phyloP scores from a whole-genome alignment of 164 flowering plant genomes.

The Echeveria elegans region DNA sequence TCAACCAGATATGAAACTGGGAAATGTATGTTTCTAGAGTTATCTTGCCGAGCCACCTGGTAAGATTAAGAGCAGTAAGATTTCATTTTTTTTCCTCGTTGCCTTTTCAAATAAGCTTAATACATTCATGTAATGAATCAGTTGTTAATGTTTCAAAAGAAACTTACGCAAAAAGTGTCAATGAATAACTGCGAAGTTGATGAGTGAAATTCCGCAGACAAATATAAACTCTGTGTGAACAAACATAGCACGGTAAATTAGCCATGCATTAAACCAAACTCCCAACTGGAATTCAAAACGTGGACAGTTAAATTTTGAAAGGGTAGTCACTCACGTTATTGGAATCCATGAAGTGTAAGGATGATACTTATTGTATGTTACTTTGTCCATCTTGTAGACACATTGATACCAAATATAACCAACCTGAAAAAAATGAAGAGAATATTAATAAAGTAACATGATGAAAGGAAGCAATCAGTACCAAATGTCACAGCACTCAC shows the following conservation, averaged over 20 bases:
- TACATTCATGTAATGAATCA: not conserved
- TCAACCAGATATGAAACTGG: slow-evolving; percentile 98
- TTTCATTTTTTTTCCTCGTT: not conserved
- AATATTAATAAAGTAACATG: slow-evolving; percentile 3
- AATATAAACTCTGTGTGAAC: slow-evolving; percentile 65
- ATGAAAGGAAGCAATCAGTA: not conserved
- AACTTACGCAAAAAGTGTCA: slow-evolving; percentile 92
- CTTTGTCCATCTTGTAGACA: slow-evolving; percentile 90
- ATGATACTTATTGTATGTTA: slow-evolving; percentile 80
- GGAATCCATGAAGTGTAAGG: slow-evolving; percentile 99
- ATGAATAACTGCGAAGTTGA: slow-evolving; percentile 67
- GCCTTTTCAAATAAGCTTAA: not conserved
- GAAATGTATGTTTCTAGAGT: slow-evolving; percentile 97
- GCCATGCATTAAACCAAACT: slow-evolving; percentile 15
- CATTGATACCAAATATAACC: slow-evolving; percentile 89
- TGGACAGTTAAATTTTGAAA: not conserved
- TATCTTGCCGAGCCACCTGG: slow-evolving; percentile 97
- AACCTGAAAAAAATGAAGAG: slow-evolving; percentile 30
- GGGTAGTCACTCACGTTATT: slow-evolving; percentile 70
- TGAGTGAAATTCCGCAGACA: slow-evolving; percentile 90
- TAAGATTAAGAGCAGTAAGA: slow-evolving; percentile 10
- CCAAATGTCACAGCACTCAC: slow-evolving; percentile 37
- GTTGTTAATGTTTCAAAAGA: not conserved
- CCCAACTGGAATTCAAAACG: slow-evolving; percentile 10
- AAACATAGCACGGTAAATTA: slow-evolving; percentile 1